These are phyloP conservation scores for Parmales sp. DNA, from an alignment of 108 stramenopile species.

Conservation along the genomic window DNA sequence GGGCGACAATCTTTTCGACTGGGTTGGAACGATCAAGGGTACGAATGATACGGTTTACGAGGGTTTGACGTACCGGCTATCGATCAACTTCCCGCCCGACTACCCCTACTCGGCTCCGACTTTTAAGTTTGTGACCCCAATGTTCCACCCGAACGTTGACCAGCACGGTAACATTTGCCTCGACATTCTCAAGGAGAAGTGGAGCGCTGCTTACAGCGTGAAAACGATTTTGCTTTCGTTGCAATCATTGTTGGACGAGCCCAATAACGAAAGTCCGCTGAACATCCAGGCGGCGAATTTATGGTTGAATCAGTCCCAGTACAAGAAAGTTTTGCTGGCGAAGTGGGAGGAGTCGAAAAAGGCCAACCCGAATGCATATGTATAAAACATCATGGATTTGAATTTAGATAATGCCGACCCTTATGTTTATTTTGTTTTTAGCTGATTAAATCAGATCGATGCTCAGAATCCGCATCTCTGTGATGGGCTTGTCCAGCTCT, in stretches of 20 bases:
- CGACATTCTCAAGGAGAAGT: conserved; percentile 16
- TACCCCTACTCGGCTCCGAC: conserved; percentile 32
- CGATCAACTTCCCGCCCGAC: conserved; percentile 30
- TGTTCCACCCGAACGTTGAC: conserved; percentile 47
- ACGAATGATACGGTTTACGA: conserved; percentile 34
- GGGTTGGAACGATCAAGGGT: conserved; percentile 31
- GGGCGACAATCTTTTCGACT: conserved; percentile 40
- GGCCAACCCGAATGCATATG: too few relatives aligned
- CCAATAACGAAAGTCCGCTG: conserved; percentile 30
- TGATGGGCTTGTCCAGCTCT: conserved; percentile 54
- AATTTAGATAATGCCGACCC: too few relatives aligned
- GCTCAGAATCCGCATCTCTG: conserved; percentile 81
- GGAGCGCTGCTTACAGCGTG: conserved; percentile 12
- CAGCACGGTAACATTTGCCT: conserved; percentile 21
- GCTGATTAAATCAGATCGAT: conserved; percentile 58
- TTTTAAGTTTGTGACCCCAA: conserved; percentile 36
- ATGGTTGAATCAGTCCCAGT: conserved; percentile 24
- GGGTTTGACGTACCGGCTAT: conserved; percentile 32
- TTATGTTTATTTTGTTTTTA: too few relatives aligned
- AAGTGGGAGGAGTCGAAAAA: conserved; percentile 19
- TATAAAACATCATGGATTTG: too few relatives aligned
- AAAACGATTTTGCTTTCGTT: neutral
- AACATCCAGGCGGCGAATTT: conserved; percentile 26
- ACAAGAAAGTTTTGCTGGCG: conserved; percentile 7
- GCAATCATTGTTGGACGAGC: conserved; percentile 3